Conservation (phyloP, 1,139 yeast species). For the Pneumocystis murina region DNA sequence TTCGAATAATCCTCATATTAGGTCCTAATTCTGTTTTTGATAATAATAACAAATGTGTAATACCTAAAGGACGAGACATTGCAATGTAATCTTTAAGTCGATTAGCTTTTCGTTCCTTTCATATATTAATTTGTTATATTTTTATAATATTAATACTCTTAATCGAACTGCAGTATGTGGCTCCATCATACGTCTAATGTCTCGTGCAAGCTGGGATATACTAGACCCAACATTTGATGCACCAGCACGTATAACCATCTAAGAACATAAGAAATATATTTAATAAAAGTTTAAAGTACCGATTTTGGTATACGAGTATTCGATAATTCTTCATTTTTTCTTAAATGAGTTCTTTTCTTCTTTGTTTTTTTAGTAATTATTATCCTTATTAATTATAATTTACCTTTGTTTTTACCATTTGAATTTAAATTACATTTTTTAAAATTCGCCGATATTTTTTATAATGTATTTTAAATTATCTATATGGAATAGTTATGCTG, state of each 20-base stretch:
- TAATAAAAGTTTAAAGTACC: constrained; percentile 30
- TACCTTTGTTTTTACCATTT: neutral
- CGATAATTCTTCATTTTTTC: neutral
- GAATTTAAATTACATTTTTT: neutral
- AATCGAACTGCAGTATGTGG: constrained; percentile 91
- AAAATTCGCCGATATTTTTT: neutral
- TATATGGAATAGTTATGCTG: neutral
- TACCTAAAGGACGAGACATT: constrained; percentile 96
- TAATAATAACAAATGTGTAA: constrained; percentile 72
- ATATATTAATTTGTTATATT: neutral
- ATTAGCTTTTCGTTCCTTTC: constrained; percentile 62
- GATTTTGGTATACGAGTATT: neutral
- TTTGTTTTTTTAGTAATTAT: neutral
- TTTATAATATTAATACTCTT: constrained; percentile 21
- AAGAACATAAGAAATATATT: neutral
- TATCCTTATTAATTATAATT: neutral
- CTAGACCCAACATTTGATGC: constrained; percentile 66
- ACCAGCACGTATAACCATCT: constrained; percentile 62
- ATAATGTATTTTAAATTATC: neutral
- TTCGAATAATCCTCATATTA: constrained; percentile 65
- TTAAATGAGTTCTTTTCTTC: neutral
- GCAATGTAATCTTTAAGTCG: constrained; percentile 79
- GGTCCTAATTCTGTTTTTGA: constrained; percentile 69
- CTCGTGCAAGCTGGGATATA: constrained; percentile 67
- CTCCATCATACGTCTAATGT: constrained; percentile 80